phyloP scores from a whole-genome alignment of 805 yeast species.

The Kodamaea hsintzibuensis region DNA sequence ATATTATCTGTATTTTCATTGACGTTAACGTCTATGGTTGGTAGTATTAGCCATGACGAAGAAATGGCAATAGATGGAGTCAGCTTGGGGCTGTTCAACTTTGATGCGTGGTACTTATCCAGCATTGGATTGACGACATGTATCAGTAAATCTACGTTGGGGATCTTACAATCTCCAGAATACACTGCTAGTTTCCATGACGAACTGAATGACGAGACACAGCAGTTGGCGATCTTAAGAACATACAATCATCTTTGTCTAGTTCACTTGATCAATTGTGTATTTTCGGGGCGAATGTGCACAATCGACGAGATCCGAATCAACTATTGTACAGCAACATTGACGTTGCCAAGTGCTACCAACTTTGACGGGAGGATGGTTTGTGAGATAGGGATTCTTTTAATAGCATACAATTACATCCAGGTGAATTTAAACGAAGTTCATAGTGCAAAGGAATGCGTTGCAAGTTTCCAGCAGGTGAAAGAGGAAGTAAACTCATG shows the following conservation, averaged over 20 bases:
- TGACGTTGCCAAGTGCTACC: conserved; percentile 60
- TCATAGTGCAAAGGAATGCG: conserved; percentile 2
- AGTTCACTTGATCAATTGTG: conserved; percentile 66
- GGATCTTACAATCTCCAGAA: conserved; percentile 29
- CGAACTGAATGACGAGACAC: conserved; percentile 44
- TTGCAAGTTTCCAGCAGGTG: conserved; percentile 29
- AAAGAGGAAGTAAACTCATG: conserved; percentile 55
- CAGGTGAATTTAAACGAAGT: conserved; percentile 29
- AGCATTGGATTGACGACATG: conserved; percentile 66
- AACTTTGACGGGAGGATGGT: conserved; percentile 84
- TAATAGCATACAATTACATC: conserved; percentile 57
- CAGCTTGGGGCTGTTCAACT: conserved; percentile 36
- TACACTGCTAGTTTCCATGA: conserved; percentile 29
- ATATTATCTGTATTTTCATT: conserved; percentile 65
- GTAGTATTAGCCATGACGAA: conserved; percentile 8
- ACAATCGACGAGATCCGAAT: conserved; percentile 59
- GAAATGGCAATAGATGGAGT: conserved; percentile 11
- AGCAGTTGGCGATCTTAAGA: conserved; percentile 56
- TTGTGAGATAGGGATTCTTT: conserved; percentile 66
- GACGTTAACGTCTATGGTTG: conserved; percentile 50
- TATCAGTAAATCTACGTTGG: conserved; percentile 51
- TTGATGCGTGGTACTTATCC: conserved; percentile 73
- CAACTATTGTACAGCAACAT: conserved; percentile 57
- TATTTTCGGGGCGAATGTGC: conserved; percentile 65
- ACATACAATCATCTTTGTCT: conserved; percentile 72